Percentiles rank a stretch among this genome's conserved stretches.
Conservation (phyloP, 2,329 filamentous ascomycete species). For the Exophiala calicioides region DNA sequence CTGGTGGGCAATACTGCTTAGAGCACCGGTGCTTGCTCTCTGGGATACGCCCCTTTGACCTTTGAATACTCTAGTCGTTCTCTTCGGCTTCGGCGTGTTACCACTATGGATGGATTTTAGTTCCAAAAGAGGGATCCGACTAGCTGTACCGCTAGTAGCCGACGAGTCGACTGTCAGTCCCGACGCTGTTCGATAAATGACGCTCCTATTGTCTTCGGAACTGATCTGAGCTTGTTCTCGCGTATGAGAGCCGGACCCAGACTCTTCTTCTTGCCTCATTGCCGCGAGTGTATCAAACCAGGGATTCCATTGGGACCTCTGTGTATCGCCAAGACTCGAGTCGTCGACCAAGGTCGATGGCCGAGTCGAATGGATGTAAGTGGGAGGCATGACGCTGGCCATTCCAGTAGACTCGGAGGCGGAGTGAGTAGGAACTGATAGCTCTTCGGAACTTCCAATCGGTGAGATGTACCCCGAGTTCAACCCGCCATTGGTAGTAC, state of each 20-base stretch:
- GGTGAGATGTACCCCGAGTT: conserved; percentile 20
- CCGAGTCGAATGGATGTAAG: conserved; percentile 18
- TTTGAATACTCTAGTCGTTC: conserved; percentile 4
- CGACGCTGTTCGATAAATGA: neutral
- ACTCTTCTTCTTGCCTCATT: neutral
- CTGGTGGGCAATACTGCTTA: conserved; percentile 17
- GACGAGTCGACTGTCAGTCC: neutral
- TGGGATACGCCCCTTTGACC: conserved; percentile 17
- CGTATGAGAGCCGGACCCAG: conserved; percentile 33
- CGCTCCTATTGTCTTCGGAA: conserved; percentile 12
- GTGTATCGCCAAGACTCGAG: neutral
- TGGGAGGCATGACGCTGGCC: conserved; percentile 40
- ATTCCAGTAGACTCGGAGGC: conserved; percentile 36
- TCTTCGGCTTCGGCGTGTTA: conserved; percentile 9
- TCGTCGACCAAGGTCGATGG: neutral
- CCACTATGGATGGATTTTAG: conserved; percentile 11
- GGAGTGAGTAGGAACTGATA: conserved; percentile 11
- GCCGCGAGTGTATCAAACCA: conserved; percentile 18
- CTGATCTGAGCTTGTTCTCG: conserved; percentile 43
- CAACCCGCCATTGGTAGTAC: conserved; percentile 40
- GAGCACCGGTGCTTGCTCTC: conserved; percentile 6
- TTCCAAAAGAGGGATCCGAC: conserved; percentile 9
- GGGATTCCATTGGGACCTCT: conserved; percentile 28
- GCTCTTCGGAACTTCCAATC: conserved; percentile 22
- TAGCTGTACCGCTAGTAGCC: neutral